phyloP scores from a whole-genome alignment of 2,329 filamentous ascomycete genomes.

The Hypoxylon sp. region DNA sequence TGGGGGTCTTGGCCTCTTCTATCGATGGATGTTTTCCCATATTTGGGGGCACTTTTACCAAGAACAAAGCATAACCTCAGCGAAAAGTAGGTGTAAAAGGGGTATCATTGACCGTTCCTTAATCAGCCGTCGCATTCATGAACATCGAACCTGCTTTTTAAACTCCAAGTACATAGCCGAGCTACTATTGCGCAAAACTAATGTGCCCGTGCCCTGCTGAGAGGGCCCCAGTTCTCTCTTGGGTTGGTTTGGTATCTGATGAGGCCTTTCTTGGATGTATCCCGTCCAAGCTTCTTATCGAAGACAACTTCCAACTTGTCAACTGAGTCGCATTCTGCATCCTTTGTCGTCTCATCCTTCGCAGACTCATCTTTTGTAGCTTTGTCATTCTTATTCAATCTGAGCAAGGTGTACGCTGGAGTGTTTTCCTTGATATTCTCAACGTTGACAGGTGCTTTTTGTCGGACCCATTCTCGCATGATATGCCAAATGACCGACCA shows the following conservation, averaged over 20 bases:
- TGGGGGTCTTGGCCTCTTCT: slow-evolving; percentile 17
- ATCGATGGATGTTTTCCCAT: background rate
- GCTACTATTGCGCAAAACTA: slow-evolving; percentile 63
- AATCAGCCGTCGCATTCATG: slow-evolving; percentile 28
- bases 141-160: slow-evolving; percentile 14
- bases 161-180: slow-evolving; percentile 21
- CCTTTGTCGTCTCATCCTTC: slow-evolving; percentile 54
- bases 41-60: slow-evolving; percentile 13
- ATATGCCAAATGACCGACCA: slow-evolving; percentile 93
- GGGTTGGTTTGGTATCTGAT: slow-evolving; percentile 94
- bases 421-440: slow-evolving; percentile 78
- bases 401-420: slow-evolving; percentile 79
- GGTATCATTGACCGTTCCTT: slow-evolving; percentile 50
- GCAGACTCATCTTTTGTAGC: slow-evolving; percentile 32
- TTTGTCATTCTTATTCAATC: slow-evolving; percentile 58
- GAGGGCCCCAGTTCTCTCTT: slow-evolving; percentile 92
- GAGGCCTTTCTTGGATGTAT: slow-evolving; percentile 76
- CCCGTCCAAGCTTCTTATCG: slow-evolving; percentile 82
- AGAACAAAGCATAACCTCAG: background rate
- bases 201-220: slow-evolving; percentile 71
- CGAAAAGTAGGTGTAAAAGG: slow-evolving; percentile 45
- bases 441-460: slow-evolving; percentile 83
- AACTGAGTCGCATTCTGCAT: slow-evolving; percentile 48
- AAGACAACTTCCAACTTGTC: slow-evolving; percentile 70
- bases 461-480: slow-evolving; percentile 91